These are phyloP conservation scores for Starmerella apicola DNA, from an alignment of 805 yeast genomes.

Conservation along the genomic window DNA sequence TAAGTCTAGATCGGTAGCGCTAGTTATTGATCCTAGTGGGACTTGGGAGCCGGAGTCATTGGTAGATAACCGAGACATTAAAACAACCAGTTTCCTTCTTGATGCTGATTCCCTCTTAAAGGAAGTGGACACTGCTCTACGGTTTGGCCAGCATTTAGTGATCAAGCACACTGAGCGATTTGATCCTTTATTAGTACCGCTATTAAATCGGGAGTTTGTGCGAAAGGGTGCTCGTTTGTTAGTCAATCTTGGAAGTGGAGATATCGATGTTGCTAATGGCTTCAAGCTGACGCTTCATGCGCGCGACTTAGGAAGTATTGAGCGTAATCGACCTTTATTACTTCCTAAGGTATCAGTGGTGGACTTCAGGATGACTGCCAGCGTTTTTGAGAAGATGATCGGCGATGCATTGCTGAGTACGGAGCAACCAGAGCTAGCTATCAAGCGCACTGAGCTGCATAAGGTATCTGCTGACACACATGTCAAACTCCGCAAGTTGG, in stretches of 20 bases:
- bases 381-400: constrained; percentile 51
- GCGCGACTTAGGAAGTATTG: constrained; percentile 35
- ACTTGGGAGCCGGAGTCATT: constrained; percentile 3
- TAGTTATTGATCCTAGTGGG: constrained; percentile 59
- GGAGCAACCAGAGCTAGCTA: constrained; percentile 56
- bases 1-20: constrained; percentile 33
- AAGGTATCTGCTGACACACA: constrained; percentile 49
- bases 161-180: constrained; percentile 69
- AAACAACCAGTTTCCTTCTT: constrained; percentile 49
- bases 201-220: constrained; percentile 48
- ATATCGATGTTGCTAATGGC: constrained; percentile 52
- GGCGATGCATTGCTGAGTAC: constrained; percentile 42
- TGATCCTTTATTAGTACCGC: constrained; percentile 58
- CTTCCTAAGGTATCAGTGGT: constrained; percentile 48
- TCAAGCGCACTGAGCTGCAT: constrained; percentile 41
- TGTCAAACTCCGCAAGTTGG: constrained; percentile 42
- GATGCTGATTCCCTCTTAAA: constrained; percentile 48
- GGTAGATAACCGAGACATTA: background rate
- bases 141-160: constrained; percentile 69
- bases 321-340: constrained; percentile 41
- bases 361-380: constrained; percentile 62
- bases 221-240: constrained; percentile 58
- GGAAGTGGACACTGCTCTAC: constrained; percentile 62
- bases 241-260: constrained; percentile 47
- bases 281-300: constrained; percentile 54